Evolutionary conservation across 2,329 filamentous ascomycete genomes (phyloP), one percentile per base, ranked within the genome.

Genomic region (Thielaviopsis ethacetica): DNA sequence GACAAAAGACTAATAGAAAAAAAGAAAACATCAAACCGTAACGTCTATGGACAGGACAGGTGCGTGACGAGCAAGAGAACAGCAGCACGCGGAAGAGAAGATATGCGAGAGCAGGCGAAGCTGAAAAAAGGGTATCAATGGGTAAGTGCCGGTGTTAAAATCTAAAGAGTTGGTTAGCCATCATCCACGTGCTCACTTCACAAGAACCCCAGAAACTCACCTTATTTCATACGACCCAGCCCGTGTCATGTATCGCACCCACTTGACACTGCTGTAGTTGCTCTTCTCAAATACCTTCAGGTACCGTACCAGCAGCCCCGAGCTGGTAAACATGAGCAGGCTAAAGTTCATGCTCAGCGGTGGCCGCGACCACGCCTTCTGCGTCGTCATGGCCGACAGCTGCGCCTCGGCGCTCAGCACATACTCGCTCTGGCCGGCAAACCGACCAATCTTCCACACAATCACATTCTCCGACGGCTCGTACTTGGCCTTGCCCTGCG

Each of bases 221-320:
- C 90, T 79, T 69, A 98, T 95, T 74, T 98, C 93, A 71, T 98
- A 98, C 71, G 90, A 96, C 27, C 93, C 93, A 17, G 91, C 93
- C 64, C 91, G 83, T 19, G 93, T 98, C 93, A 98, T 97, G 72
- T 98, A 98, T 66, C 93, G 78, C 66, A 98, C 93, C 93, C 93
- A 98, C 72, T 98, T 98, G 54, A 98, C 93, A 68, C 90, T 95
- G 63, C 88, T 94, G 71, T 98, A 98, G 72, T 97, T 97, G 72
- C 82, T 93, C 83, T 98, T 98, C 75, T 98, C 93, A 74, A 98
- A 98, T 1, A 98, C 93, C 74, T 98, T 98, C 60, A 98, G 73
- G 71, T 98, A 98, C 55, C 94, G 78, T 60, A 98, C 93, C 63
- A 98, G 69, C 68, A 98, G 70, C 0, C 93, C 93, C 0, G 87